Conservation (phyloP, 1,284 basidiomycete species). For the Moesziomyces parantarcticus region DNA sequence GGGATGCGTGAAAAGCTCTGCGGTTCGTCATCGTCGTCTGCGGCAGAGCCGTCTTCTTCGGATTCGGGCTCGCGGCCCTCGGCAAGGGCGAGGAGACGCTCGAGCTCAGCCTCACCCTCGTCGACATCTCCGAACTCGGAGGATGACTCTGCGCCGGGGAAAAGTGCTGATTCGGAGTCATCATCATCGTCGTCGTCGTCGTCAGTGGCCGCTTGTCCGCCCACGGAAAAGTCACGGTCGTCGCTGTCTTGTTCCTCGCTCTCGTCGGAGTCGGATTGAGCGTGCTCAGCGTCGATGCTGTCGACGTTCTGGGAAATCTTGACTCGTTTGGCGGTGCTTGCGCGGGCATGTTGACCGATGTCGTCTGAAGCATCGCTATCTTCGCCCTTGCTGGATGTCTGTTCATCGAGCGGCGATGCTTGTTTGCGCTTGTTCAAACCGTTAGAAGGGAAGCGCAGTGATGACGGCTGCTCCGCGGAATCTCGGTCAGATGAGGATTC, state of each 20-base stretch:
- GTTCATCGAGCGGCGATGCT: neutral
- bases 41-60: constrained; percentile 4
- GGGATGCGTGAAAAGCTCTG: constrained; percentile 61
- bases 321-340: constrained; percentile 23
- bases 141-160: constrained; percentile 35
- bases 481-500: constrained; percentile 7
- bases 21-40: constrained; percentile 51
- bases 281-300: neutral
- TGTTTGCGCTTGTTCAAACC: constrained; percentile 25
- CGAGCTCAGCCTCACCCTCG: constrained; percentile 53
- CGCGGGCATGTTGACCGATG: constrained; percentile 6
- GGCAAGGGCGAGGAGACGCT: constrained; percentile 25
- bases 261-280: neutral
- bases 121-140: constrained; percentile 49
- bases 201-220: neutral
- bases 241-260: constrained; percentile 2
- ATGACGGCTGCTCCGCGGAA: neutral
- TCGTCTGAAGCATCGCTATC: constrained; percentile 18
- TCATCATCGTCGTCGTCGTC: constrained; percentile 19
- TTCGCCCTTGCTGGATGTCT: constrained; percentile 5
- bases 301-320: constrained; percentile 21
- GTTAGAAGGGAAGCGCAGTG: constrained; percentile 4
- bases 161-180: constrained; percentile 12
- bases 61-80: constrained; percentile 5
- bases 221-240: constrained; percentile 2